Conservation (phyloP, 1,284 basidiomycete species). For the Pyrrhoderma lamaoense region DNA sequence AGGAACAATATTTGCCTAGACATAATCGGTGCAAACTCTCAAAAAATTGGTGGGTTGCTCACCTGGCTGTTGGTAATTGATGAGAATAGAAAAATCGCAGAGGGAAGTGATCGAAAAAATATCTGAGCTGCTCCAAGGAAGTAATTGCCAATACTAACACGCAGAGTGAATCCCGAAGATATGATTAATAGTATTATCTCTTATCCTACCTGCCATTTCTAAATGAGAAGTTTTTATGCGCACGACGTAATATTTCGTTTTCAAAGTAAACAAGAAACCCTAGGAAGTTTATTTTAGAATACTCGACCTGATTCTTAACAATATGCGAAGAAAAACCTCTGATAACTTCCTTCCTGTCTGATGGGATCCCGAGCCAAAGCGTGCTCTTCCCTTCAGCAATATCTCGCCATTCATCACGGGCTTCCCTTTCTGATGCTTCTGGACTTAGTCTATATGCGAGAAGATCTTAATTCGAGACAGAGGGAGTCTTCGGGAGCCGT, state of each 20-base stretch:
- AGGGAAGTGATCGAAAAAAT: conserved; percentile 86
- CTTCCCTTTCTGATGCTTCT: conserved; percentile 59
- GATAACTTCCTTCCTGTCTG: conserved; percentile 87
- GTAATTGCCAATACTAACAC: conserved; percentile 75
- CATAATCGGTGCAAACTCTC: neutral
- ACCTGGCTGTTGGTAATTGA: conserved; percentile 79
- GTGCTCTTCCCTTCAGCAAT: conserved; percentile 85
- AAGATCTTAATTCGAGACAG: conserved; percentile 67
- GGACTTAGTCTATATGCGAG: conserved; percentile 77
- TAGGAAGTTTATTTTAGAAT: conserved; percentile 26
- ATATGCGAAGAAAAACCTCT: conserved; percentile 46
- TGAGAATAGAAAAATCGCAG: conserved; percentile 93
- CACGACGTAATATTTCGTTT: conserved; percentile 76
- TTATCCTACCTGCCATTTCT: conserved; percentile 65
- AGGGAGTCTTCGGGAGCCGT: conserved; percentile 48
- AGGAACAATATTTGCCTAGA: conserved; percentile 76
- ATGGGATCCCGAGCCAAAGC: conserved; percentile 86
- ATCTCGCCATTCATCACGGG: conserved; percentile 86
- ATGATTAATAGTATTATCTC: neutral
- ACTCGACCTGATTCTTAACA: neutral
- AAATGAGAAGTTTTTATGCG: conserved; percentile 90
- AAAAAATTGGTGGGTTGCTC: conserved; percentile 9
- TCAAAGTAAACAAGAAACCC: conserved; percentile 90
- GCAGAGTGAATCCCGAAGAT: neutral
- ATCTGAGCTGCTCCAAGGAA: conserved; percentile 80